phyloP scores from a whole-genome alignment of 1,139 yeast species.

The Blastobotrys aristatus region DNA sequence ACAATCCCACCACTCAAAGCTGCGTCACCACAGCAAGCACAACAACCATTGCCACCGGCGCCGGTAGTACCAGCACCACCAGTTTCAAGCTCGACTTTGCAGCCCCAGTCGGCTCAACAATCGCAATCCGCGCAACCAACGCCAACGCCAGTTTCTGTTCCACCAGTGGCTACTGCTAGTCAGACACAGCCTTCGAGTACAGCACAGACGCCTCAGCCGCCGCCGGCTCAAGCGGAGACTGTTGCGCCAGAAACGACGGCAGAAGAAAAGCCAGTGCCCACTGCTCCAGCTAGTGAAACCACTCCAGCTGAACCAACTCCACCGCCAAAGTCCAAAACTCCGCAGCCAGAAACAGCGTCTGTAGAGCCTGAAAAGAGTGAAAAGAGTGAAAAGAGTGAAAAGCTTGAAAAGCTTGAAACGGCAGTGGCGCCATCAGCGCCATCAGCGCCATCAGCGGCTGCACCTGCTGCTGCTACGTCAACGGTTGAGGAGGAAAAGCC shows the following conservation, averaged over 20 bases:
- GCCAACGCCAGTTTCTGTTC: conserved; percentile 2
- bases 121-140: conserved; percentile 4
- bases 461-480: conserved; percentile 4
- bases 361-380: neutral
- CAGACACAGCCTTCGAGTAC: too few species aligned
- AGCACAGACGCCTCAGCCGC: too few species aligned
- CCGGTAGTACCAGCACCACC: conserved; percentile 10
- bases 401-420: conserved; percentile 1
- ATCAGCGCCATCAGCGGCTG: too few species aligned
- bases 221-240: too few species aligned
- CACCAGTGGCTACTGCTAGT: conserved; percentile 1
- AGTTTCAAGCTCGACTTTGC: neutral
- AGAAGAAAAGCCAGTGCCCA: too few species aligned
- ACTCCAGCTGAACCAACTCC: too few species aligned
- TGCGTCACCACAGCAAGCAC: conserved; percentile 21
- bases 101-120: conserved; percentile 2
- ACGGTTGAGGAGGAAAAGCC: neutral
- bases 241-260: too few species aligned
- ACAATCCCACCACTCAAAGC: conserved; percentile 15
- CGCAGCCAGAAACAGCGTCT: too few species aligned
- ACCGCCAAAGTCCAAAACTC: too few species aligned
- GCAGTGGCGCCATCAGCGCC: conserved; percentile 5
- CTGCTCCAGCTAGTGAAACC: too few species aligned
- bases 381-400: neutral
- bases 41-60: conserved; percentile 20